phyloP scores from a whole-genome alignment of 306 rosid species.

The Prunus armeniaca region DNA sequence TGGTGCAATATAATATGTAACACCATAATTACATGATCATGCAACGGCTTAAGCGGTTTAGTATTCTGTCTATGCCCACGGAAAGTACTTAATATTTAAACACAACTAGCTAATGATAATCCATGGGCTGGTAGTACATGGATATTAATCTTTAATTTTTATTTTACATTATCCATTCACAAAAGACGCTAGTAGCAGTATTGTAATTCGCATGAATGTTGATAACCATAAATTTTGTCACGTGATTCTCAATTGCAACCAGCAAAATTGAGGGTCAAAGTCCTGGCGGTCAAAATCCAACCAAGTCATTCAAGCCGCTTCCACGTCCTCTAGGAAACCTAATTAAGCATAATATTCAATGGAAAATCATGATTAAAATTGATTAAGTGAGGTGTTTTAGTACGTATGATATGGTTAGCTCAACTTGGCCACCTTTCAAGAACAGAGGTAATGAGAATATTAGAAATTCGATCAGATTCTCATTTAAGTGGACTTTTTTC shows the following conservation, averaged over 20 bases:
- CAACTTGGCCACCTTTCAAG: slow-evolving; percentile 24
- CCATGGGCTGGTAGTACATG: too few species aligned
- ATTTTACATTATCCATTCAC: not conserved
- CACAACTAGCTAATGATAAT: too few species aligned
- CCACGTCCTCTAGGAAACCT: not conserved
- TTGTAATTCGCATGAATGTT: not conserved
- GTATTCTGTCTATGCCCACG: too few species aligned
- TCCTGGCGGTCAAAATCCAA: slow-evolving; percentile 23
- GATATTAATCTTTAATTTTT: too few species aligned
- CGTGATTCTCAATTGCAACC: slow-evolving; percentile 15
- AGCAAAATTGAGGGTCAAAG: slow-evolving; percentile 28
- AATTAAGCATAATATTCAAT: not conserved
- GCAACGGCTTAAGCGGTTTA: too few species aligned
- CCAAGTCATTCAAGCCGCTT: slow-evolving; percentile 20
- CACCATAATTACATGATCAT: too few species aligned
- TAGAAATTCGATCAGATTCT: not conserved
- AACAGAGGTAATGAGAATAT: slow-evolving; percentile 13
- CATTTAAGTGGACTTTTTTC: not conserved
- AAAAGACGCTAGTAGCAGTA: not conserved
- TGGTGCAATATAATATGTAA: too few species aligned
- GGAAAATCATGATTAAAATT: slow-evolving; percentile 2
- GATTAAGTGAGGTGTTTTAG: slow-evolving; percentile 11
- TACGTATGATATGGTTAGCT: slow-evolving; percentile 1
- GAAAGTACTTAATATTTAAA: too few species aligned
- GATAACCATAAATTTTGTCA: slow-evolving; percentile 12